Evolutionary conservation across 352 stramenopile species (phyloP).

Genomic region (Pythium apleroticum): DNA sequence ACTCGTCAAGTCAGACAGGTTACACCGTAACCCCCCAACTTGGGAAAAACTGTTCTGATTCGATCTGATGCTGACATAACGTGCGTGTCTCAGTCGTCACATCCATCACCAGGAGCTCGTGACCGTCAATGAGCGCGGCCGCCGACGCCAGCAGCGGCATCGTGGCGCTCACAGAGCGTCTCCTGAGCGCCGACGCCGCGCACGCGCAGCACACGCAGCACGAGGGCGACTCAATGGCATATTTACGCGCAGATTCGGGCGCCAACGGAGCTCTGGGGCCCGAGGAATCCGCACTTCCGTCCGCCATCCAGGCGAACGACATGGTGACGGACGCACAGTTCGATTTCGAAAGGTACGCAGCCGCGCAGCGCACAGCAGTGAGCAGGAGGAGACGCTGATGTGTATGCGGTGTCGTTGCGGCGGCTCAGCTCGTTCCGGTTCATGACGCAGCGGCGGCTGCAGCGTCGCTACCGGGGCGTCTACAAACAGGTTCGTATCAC

Average conservation of each 20-base stretch:
- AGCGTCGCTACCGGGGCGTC: conserved; percentile 39
- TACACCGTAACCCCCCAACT: not conserved
- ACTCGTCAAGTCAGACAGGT: not conserved
- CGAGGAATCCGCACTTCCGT: conserved; percentile 4
- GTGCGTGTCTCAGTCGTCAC: not conserved
- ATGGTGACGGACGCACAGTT: conserved; percentile 31
- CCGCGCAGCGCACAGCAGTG: not conserved
- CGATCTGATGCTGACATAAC: not conserved
- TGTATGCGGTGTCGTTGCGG: not conserved
- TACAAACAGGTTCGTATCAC: conserved; percentile 32
- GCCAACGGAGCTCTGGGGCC: not conserved
- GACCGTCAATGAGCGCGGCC: not conserved
- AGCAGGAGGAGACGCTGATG: not conserved
- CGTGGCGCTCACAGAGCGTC: conserved; percentile 13
- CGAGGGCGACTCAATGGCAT: not conserved
- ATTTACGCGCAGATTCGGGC: not conserved
- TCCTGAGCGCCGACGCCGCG: not conserved
- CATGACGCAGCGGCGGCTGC: conserved; percentile 40
- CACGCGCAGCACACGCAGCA: not conserved
- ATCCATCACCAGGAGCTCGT: not conserved
- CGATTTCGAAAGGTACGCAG: conserved; percentile 37
- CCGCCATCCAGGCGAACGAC: not conserved
- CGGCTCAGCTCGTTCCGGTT: conserved; percentile 40
- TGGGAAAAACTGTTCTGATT: not conserved
- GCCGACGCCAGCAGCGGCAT: not conserved